These are phyloP conservation scores for Achaetomiella virescens DNA, from an alignment of 495 filamentous ascomycete species.

Conservation along the genomic window DNA sequence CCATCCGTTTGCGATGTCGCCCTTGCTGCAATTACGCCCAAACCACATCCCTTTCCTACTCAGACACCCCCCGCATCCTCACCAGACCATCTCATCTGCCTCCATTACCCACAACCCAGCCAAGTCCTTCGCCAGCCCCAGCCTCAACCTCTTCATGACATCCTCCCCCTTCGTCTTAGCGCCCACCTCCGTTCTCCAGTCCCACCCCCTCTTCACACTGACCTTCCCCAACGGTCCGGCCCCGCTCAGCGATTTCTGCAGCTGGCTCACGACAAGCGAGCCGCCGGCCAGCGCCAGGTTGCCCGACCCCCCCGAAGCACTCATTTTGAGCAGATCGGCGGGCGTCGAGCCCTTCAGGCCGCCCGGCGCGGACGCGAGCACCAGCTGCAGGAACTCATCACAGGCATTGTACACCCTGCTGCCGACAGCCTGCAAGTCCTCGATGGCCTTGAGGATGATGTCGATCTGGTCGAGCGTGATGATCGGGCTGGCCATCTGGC, in stretches of 20 bases:
- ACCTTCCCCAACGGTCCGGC: constrained; percentile 32
- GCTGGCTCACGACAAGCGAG: constrained; percentile 61
- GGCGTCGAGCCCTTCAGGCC: constrained; percentile 48
- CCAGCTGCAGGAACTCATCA: constrained; percentile 62
- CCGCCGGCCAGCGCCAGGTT: constrained; percentile 61
- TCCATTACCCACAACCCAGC: constrained; percentile 56
- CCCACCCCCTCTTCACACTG: constrained; percentile 63
- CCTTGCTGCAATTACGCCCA: no score
- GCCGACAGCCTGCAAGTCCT: constrained; percentile 74
- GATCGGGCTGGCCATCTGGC: constrained; percentile 26
- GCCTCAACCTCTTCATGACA: constrained; percentile 62
- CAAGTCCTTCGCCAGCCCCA: constrained; percentile 66
- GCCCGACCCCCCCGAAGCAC: constrained; percentile 43
- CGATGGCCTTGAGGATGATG: constrained; percentile 68
- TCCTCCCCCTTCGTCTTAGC: constrained; percentile 55
- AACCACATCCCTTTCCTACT: background rate
- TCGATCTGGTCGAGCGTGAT: constrained; percentile 63
- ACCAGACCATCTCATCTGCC: constrained; percentile 39
- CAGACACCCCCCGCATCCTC: background rate
- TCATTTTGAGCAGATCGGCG: constrained; percentile 60
- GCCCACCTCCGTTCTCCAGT: constrained; percentile 66
- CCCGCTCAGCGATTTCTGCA: constrained; percentile 45
- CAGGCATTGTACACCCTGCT: constrained; percentile 61
- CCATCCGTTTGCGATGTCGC: no score
- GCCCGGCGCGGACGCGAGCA: constrained; percentile 39